Base-by-base conservation (phyloP, 2,329 filamentous ascomycete species). In the Calonectria pseudoreteaudii region DNA sequence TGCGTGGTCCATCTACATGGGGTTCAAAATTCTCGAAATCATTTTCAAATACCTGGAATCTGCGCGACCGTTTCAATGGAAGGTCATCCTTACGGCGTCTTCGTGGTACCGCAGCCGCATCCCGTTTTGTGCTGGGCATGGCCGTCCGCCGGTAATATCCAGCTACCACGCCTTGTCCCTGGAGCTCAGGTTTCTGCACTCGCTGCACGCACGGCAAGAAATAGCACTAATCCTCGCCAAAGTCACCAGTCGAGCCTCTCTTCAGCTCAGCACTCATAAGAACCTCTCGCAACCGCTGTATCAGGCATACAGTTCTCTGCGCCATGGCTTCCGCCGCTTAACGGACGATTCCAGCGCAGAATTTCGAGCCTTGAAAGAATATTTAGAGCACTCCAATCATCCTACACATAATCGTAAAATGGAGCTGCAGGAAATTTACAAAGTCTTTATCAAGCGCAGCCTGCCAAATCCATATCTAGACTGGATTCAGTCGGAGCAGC, bases 21-120 rank as follows among this genome's bases (percentile, higher is more conserved):
- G 26, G n/a, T 65, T 65, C 60, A 65, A 44, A 18, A 30, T 65
- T 4, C 60, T 65, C 16, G 60, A 65, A 28, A 18, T 3, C 18
- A 65, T 47, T 23, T 65, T 44, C 26, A 47, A 47, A 4, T 65
- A 65, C 6, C 60, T 65, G 10, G 28, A 47, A 23, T 47, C 38
- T 9, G 34, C 28, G 18, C 23, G 60, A 1, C 60, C 38, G 0
- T 44, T 65, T 10, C 34, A 44, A n/a, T 65, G 60, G 60, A 65
- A 47, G 31, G 36, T 38, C 11, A 47, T 65, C 16, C 60, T 65
- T 2, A 14, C 36, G 16, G 60, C 60, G 4, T 65, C 60, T 26
- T 65, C 60, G 38, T 65, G 60, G 60, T 65, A 65, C 30, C 60
- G 60, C 28, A 65, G 60, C 18, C 38, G 60, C 7, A 47, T 65